Conservation (phyloP, 2,329 filamentous ascomycete species). For the Xylaria arbuscula region DNA sequence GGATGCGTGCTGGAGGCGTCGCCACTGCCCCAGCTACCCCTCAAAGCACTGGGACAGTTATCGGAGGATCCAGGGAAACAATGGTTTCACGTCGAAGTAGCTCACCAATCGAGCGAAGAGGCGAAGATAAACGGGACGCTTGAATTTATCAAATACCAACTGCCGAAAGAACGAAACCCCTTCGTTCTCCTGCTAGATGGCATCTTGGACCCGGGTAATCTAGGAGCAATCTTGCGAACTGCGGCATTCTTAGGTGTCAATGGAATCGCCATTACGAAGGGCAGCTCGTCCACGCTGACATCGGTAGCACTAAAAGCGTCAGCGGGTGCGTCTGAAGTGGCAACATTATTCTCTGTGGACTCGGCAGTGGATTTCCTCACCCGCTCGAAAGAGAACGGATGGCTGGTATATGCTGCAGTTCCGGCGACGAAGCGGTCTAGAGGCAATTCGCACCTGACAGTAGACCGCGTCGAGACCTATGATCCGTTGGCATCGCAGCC, state of each 20-base stretch:
- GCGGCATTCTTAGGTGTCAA: constrained; percentile 92
- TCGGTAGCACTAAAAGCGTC: constrained; percentile 87
- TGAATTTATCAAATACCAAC: constrained; percentile 57
- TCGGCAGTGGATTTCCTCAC: constrained; percentile 77
- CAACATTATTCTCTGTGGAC: constrained; percentile 77
- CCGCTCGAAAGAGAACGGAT: constrained; percentile 75
- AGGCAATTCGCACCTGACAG: constrained; percentile 59
- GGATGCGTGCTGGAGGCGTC: constrained; percentile 89
- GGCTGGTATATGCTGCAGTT: constrained; percentile 85
- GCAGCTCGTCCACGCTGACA: constrained; percentile 78
- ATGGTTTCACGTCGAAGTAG: constrained; percentile 70
- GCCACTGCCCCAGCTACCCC: constrained; percentile 77
- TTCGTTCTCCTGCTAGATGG: constrained; percentile 80
- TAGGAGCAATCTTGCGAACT: constrained; percentile 88
- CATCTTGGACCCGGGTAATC: constrained; percentile 86
- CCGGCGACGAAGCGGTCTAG: constrained; percentile 55
- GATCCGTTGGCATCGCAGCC: constrained; percentile 70
- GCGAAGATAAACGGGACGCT: constrained; percentile 75
- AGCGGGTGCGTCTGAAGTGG: constrained; percentile 84
- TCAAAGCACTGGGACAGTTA: constrained; percentile 67
- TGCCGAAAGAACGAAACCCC: constrained; percentile 66
- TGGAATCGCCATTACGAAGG: constrained; percentile 80
- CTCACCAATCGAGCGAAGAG: constrained; percentile 79
- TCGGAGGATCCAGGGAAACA: constrained; percentile 56
- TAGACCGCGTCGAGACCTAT: constrained; percentile 59